Conservation (phyloP, 108 stramenopile genomes). For the Licmophora abbreviata region DNA sequence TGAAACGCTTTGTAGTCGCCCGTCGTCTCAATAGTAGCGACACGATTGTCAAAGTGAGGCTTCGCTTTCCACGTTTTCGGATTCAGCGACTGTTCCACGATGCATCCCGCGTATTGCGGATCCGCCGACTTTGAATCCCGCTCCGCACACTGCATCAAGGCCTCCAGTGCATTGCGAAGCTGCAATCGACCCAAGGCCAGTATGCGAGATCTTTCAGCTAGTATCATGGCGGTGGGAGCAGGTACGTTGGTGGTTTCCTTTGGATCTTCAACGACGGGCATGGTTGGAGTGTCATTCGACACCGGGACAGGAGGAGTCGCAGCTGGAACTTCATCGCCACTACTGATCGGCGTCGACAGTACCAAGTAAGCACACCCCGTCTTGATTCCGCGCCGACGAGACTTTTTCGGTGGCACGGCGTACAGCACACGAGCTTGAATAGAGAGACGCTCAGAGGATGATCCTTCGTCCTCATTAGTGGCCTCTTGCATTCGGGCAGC, state of each 20-base stretch:
- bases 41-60: conserved; percentile 30
- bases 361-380: conserved; percentile 38
- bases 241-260: not conserved
- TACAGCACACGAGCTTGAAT: conserved; percentile 36
- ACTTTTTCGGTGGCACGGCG: conserved; percentile 40
- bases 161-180: conserved; percentile 20
- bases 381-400: conserved; percentile 36
- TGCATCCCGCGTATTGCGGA: conserved; percentile 15
- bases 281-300: not conserved
- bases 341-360: conserved; percentile 32
- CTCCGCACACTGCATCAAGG: conserved; percentile 8
- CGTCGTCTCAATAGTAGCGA: conserved; percentile 31
- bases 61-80: conserved; percentile 38
- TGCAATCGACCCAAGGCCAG: conserved; percentile 28
- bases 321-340: not conserved
- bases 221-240: not conserved
- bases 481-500: no score
- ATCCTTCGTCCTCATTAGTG: no score
- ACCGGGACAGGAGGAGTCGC: not conserved
- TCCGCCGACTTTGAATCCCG: conserved; percentile 12
- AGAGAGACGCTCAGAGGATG: no score
- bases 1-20: conserved; percentile 36
- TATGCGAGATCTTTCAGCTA: conserved; percentile 22
- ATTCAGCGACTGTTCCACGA: conserved; percentile 23
- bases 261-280: not conserved